Conservation (phyloP, 352 stramenopile genomes). For the Aphanomyces cochlioides region DNA sequence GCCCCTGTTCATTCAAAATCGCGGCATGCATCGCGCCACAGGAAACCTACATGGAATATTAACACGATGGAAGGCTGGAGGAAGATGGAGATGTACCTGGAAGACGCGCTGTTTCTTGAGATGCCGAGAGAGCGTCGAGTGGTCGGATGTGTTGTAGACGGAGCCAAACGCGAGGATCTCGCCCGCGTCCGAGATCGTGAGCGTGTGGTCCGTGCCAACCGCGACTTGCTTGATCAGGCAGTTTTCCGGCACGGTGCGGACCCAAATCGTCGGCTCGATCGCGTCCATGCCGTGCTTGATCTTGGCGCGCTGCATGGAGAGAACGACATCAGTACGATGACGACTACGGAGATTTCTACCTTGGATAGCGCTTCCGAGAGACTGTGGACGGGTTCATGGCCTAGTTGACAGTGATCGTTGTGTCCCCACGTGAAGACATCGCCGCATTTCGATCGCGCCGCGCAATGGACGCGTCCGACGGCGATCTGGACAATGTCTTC, state of each 20-base stretch:
- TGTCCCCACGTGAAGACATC: slow-evolving; percentile 83
- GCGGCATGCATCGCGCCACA: slow-evolving; percentile 74
- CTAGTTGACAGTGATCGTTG: slow-evolving; percentile 78
- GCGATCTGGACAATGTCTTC: slow-evolving; percentile 70
- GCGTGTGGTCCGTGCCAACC: slow-evolving; percentile 71
- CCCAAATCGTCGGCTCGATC: slow-evolving; percentile 60
- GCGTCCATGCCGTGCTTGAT: slow-evolving; percentile 59
- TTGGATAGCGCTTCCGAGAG: slow-evolving; percentile 48
- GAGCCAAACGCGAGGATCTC: slow-evolving; percentile 65
- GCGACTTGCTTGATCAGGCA: slow-evolving; percentile 54
- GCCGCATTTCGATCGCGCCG: slow-evolving; percentile 66
- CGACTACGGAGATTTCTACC: not conserved
- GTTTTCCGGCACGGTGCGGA: slow-evolving; percentile 54
- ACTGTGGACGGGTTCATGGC: slow-evolving; percentile 58
- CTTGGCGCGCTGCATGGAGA: slow-evolving; percentile 38
- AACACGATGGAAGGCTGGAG: not conserved
- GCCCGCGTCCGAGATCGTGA: slow-evolving; percentile 49
- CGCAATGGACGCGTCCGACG: slow-evolving; percentile 72
- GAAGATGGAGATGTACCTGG: slow-evolving; percentile 44
- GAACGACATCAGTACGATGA: not conserved
- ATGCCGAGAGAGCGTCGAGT: slow-evolving; percentile 52
- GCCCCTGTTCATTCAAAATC: slow-evolving; percentile 64
- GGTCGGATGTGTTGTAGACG: slow-evolving; percentile 56
- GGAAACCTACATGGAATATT: slow-evolving; percentile 46
- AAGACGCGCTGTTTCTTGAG: slow-evolving; percentile 55